phyloP scores from a whole-genome alignment of 345 rosid species.

The Geranium brycei region DNA sequence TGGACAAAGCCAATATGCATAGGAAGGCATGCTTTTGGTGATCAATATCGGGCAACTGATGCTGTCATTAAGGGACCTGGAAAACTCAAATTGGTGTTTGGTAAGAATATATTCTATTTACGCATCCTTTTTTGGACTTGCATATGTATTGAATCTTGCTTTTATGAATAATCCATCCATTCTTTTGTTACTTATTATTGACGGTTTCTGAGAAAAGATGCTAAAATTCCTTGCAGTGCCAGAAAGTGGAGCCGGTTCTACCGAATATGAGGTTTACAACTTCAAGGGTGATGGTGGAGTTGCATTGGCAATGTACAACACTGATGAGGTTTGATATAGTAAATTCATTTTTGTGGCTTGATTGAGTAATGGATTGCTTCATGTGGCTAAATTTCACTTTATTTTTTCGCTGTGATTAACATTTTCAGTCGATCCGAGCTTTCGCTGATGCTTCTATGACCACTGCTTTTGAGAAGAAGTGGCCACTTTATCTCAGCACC shows the following conservation, averaged over 20 bases:
- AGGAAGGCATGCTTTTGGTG: slow-evolving; percentile 98
- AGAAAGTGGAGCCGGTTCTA: slow-evolving; percentile 63
- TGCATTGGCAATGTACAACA: slow-evolving; percentile 84
- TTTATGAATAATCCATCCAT: neutral
- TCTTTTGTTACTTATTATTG: neutral
- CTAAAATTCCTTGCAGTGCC: slow-evolving; percentile 33
- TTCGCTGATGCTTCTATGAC: slow-evolving; percentile 98
- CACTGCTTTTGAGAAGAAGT: slow-evolving; percentile 81
- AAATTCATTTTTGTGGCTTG: neutral
- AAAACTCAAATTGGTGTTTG: slow-evolving; percentile 77
- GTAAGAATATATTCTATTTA: slow-evolving; percentile 17
- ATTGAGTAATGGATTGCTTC: neutral
- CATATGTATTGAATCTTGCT: neutral
- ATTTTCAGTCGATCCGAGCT: slow-evolving; percentile 65
- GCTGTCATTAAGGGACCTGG: slow-evolving; percentile 85
- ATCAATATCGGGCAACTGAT: slow-evolving; percentile 94
- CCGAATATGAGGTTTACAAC: slow-evolving; percentile 70
- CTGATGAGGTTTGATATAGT: slow-evolving; percentile 61
- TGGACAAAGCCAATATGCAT: slow-evolving; percentile 98
- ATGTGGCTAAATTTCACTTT: neutral
- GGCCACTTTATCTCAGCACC: slow-evolving; percentile 99
- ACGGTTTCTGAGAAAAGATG: neutral
- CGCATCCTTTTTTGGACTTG: neutral
- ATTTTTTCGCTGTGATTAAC: neutral
- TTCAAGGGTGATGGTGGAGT: slow-evolving; percentile 94